A percentile compares a stretch with the other conserved stretches of the same genome.
Conservation (phyloP, 2,329 filamentous ascomycete genomes). For the Penicillium sp. region DNA sequence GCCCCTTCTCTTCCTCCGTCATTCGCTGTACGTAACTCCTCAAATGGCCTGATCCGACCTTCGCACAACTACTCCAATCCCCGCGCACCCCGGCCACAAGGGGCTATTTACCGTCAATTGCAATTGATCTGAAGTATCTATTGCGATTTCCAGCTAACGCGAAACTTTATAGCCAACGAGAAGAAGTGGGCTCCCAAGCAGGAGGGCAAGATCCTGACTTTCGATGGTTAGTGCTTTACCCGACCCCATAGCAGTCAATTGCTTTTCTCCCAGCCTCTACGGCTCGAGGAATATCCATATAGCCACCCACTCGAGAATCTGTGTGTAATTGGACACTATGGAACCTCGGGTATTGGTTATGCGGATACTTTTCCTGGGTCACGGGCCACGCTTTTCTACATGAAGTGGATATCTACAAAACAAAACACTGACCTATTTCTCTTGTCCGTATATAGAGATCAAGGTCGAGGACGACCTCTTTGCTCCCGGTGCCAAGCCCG, state of each 20-base stretch:
- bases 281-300: not conserved
- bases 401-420: not conserved
- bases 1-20: slow-evolving; percentile 47
- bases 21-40: slow-evolving; percentile 45
- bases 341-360: slow-evolving; percentile 11
- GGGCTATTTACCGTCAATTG: slow-evolving; percentile 9
- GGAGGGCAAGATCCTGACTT: slow-evolving; percentile 44
- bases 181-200: slow-evolving; percentile 42
- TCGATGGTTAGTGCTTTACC: slow-evolving; percentile 41
- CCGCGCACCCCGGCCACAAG: slow-evolving; percentile 20
- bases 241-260: slow-evolving; percentile 14
- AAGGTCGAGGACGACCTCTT: slow-evolving; percentile 77
- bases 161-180: slow-evolving; percentile 30
- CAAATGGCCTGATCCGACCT: slow-evolving; percentile 24
- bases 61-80: slow-evolving; percentile 21
- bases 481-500: slow-evolving; percentile 74
- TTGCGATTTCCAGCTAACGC: slow-evolving; percentile 23
- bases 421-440: slow-evolving; percentile 22
- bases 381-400: slow-evolving; percentile 1
- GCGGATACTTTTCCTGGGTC: slow-evolving; percentile 10
- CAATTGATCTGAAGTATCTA: not conserved
- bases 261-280: slow-evolving; percentile 8
- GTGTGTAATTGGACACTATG: slow-evolving; percentile 11
- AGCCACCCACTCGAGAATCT: not conserved
- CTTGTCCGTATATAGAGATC: slow-evolving; percentile 62